phyloP scores from a whole-genome alignment of 768 basidiomycete species.

The Piloderma croceum region DNA sequence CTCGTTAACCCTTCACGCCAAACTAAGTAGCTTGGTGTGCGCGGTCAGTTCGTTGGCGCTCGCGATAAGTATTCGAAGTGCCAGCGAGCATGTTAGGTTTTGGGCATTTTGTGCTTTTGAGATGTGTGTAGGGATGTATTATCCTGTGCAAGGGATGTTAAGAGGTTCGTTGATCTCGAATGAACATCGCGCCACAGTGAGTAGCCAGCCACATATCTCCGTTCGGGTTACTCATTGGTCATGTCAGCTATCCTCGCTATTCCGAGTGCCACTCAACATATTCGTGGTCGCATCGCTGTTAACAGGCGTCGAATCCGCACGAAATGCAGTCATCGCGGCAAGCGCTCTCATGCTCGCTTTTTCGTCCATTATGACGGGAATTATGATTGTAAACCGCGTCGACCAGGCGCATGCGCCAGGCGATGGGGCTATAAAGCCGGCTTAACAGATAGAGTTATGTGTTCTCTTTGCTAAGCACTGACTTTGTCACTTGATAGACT shows the following conservation, averaged over 20 bases:
- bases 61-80: conserved; percentile 39
- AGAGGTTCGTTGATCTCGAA: conserved; percentile 61
- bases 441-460: too few species aligned
- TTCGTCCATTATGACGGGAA: conserved; percentile 53
- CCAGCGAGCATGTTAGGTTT: conserved; percentile 48
- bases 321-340: conserved; percentile 53
- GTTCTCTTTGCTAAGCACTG: too few species aligned
- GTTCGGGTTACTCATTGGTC: conserved; percentile 2
- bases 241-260: conserved; percentile 56
- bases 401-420: conserved; percentile 15
- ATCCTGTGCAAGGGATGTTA: conserved; percentile 72
- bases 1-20: conserved; percentile 55
- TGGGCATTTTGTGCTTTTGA: conserved; percentile 74
- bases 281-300: conserved; percentile 68
- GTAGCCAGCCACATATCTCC: conserved; percentile 14
- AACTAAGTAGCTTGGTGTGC: conserved; percentile 60
- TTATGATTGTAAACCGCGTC: conserved; percentile 36
- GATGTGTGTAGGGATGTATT: conserved; percentile 75
- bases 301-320: conserved; percentile 63
- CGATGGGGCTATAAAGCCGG: too few species aligned
- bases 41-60: conserved; percentile 54
- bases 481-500: too few species aligned
- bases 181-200: conserved; percentile 69
- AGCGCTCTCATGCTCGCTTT: conserved; percentile 52
- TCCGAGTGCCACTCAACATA: conserved; percentile 69